These are phyloP conservation scores for Lophiostoma macrostomum DNA, from an alignment of 495 filamentous ascomycete species.

Conservation along the genomic window DNA sequence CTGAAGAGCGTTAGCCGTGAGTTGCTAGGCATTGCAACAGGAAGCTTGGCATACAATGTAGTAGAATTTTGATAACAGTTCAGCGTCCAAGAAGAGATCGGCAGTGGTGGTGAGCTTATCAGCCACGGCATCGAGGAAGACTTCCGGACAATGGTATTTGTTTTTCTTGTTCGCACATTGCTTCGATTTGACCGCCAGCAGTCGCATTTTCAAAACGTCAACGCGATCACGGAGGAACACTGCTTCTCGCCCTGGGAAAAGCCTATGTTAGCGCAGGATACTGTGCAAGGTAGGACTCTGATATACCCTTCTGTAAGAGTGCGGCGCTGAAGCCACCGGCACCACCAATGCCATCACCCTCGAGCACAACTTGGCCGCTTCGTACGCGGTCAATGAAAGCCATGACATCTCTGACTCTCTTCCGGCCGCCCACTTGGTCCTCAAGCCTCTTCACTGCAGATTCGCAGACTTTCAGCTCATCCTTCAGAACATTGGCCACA, in stretches of 20 bases:
- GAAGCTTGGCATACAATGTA: constrained; percentile 61
- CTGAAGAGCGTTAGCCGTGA: constrained; percentile 26
- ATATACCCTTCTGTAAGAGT: constrained; percentile 71
- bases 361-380: constrained; percentile 77
- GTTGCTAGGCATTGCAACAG: not conserved
- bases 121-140: constrained; percentile 95
- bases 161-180: constrained; percentile 79
- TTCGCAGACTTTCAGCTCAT: constrained; percentile 80
- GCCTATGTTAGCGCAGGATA: constrained; percentile 3
- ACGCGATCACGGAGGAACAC: constrained; percentile 89
- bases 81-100: constrained; percentile 95
- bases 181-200: constrained; percentile 78
- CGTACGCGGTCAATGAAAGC: constrained; percentile 83
- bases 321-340: constrained; percentile 89
- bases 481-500: constrained; percentile 70
- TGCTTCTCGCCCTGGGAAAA: constrained; percentile 82
- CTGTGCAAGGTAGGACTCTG: not conserved
- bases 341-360: constrained; percentile 76
- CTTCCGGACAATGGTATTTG: constrained; percentile 95
- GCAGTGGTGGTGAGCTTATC: constrained; percentile 93
- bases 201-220: constrained; percentile 84
- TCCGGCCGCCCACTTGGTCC: constrained; percentile 67
- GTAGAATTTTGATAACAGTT: constrained; percentile 94
- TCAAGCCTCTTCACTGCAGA: constrained; percentile 72
- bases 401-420: constrained; percentile 87